Evolutionary conservation across 1,284 basidiomycete species (phyloP).

Genomic region (Stereum hirsutum): DNA sequence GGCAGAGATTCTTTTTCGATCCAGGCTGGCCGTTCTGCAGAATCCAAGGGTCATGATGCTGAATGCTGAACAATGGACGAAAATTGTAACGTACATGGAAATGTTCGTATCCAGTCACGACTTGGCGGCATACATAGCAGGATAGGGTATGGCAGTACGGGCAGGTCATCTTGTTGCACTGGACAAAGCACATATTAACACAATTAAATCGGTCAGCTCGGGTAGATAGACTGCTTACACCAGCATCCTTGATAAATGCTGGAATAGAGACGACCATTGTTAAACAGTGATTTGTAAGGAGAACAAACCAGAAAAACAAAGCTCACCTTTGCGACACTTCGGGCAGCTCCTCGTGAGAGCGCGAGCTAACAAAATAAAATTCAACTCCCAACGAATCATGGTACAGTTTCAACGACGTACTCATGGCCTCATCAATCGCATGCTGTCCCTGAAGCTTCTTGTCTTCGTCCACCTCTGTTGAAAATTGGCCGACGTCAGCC

Average conservation of each 20-base stretch:
- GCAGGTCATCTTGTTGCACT: constrained; percentile 82
- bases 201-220: not conserved
- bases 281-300: constrained; percentile 5
- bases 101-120: constrained; percentile 72
- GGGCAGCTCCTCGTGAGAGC: constrained; percentile 84
- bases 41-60: constrained; percentile 5
- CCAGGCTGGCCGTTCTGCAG: constrained; percentile 6
- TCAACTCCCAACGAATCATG: not conserved
- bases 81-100: constrained; percentile 46
- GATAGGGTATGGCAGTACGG: constrained; percentile 58
- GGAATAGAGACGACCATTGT: constrained; percentile 9
- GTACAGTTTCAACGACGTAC: constrained; percentile 26
- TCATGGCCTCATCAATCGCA: constrained; percentile 84
- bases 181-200: constrained; percentile 2
- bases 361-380: constrained; percentile 34
- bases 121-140: constrained; percentile 71
- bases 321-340: constrained; percentile 59
- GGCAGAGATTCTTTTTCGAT: constrained; percentile 40
- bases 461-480: constrained; percentile 62
- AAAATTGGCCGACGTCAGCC: constrained; percentile 1
- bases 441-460: constrained; percentile 66
- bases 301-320: constrained; percentile 4
- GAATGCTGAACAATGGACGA: constrained; percentile 6
- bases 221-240: constrained; percentile 34
- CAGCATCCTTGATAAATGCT: constrained; percentile 72